A percentile compares a stretch with the other conserved stretches of the same genome.
These are phyloP conservation scores for Chenopodium suecicum DNA, from an alignment of 148 eudicot species.

Conservation along the genomic window DNA sequence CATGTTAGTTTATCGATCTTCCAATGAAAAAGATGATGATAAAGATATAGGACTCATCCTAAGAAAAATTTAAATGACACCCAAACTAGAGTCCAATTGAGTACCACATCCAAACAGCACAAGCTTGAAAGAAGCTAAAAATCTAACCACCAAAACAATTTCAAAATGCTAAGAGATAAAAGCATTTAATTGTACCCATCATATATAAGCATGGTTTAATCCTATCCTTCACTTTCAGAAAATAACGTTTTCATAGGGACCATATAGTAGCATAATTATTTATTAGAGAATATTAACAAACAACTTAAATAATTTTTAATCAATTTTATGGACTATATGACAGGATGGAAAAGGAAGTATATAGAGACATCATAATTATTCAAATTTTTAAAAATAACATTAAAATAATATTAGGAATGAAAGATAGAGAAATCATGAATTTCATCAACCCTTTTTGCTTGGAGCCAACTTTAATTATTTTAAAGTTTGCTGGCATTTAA, in stretches of 20 bases:
- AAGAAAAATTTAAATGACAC: background rate
- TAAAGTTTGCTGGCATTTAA: background rate
- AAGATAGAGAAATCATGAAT: constrained; percentile 8
- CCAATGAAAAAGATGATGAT: too few species aligned
- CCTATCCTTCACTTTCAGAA: constrained; percentile 9
- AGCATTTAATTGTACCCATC: constrained; percentile 11
- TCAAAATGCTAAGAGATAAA: background rate
- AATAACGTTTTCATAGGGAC: constrained; percentile 16
- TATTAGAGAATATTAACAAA: background rate
- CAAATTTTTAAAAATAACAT: too few species aligned
- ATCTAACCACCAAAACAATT: background rate
- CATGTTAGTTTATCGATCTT: too few species aligned
- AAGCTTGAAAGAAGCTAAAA: constrained; percentile 8
- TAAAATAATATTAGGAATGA: background rate
- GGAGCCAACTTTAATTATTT: background rate
- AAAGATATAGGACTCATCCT: too few species aligned
- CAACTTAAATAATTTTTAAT: background rate
- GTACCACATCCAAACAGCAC: constrained; percentile 6
- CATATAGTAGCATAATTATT: constrained; percentile 1
- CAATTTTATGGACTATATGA: background rate
- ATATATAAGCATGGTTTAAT: constrained; percentile 16
- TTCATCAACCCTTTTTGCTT: constrained; percentile 17
- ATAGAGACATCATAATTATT: background rate
- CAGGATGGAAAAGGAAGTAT: background rate
- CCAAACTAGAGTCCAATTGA: background rate